These are phyloP conservation scores for Xylariaceae sp. DNA, from an alignment of 2,329 filamentous ascomycete genomes.

Conservation along the genomic window DNA sequence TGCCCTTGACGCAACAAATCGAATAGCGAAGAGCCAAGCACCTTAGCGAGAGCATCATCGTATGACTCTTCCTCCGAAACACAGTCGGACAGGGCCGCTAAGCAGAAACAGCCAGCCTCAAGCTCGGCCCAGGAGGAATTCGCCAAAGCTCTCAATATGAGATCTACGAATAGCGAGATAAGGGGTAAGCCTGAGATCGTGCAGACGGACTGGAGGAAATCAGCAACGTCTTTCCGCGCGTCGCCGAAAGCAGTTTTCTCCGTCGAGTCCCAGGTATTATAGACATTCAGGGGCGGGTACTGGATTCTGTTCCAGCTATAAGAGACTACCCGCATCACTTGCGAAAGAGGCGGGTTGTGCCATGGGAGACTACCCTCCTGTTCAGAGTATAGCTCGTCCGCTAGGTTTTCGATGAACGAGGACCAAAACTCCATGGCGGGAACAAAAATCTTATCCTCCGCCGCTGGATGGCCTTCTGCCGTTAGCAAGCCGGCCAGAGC, in stretches of 20 bases:
- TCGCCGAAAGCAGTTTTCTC: conserved; percentile 63
- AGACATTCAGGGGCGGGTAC: conserved; percentile 54
- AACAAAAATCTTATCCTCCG: conserved; percentile 70
- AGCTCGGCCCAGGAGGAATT: conserved; percentile 52
- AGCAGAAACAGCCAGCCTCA: conserved; percentile 56
- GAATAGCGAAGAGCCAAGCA: conserved; percentile 59
- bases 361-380: conserved; percentile 45
- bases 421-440: conserved; percentile 77
- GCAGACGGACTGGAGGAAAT: conserved; percentile 69
- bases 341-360: conserved; percentile 52
- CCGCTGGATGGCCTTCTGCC: conserved; percentile 60
- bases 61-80: conserved; percentile 51
- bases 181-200: conserved; percentile 52
- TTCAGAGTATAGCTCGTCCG: conserved; percentile 51
- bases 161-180: conserved; percentile 50
- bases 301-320: conserved; percentile 64
- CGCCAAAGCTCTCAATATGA: conserved; percentile 46
- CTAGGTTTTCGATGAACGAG: conserved; percentile 64
- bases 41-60: conserved; percentile 52
- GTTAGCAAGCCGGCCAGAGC: conserved; percentile 61
- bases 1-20: conserved; percentile 46
- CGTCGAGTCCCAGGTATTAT: conserved; percentile 62
- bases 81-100: conserved; percentile 63
- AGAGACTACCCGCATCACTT: conserved; percentile 59
- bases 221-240: conserved; percentile 72